phyloP scores from a whole-genome alignment of 139 green algal species.

The Diplosphaera chodatii region DNA sequence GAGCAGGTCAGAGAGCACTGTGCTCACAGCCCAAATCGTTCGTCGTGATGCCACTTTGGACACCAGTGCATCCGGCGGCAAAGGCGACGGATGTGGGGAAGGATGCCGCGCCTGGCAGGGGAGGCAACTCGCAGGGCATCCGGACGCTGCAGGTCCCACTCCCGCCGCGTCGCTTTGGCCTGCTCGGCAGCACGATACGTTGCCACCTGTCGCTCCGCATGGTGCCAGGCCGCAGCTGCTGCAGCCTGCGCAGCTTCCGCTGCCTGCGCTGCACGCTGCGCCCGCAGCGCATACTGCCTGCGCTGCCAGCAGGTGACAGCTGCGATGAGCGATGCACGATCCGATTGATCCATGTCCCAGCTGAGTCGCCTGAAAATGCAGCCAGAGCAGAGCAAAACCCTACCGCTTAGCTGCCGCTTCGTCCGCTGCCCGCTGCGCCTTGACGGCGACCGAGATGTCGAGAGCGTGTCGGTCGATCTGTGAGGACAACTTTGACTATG shows the following conservation, averaged over 20 bases:
- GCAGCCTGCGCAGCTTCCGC: constrained; percentile 38
- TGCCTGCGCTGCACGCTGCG: constrained; percentile 43
- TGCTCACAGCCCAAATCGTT: not conserved
- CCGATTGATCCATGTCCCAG: no score
- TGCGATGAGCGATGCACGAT: not conserved
- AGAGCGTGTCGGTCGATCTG: not conserved
- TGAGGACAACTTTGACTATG: constrained; percentile 2
- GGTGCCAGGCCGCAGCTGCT: constrained; percentile 24
- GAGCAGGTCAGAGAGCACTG: not conserved
- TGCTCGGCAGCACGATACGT: constrained; percentile 36
- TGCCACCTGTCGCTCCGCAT: constrained; percentile 26
- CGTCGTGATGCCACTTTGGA: not conserved
- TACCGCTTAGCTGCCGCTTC: not conserved
- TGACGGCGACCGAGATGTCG: not conserved
- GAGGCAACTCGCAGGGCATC: constrained; percentile 45
- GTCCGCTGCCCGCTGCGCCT: not conserved
- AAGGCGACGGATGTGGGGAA: no score
- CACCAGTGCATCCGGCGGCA: no score
- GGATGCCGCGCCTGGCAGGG: constrained; percentile 47
- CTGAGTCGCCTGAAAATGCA: no score
- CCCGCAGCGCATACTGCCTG: constrained; percentile 43
- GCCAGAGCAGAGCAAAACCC: no score
- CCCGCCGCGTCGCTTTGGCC: constrained; percentile 44
- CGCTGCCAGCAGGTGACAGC: not conserved
- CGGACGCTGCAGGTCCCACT: constrained; percentile 71